Base-by-base conservation (phyloP, 73 alveolate species). In the Paramecium primaurelia region DNA sequence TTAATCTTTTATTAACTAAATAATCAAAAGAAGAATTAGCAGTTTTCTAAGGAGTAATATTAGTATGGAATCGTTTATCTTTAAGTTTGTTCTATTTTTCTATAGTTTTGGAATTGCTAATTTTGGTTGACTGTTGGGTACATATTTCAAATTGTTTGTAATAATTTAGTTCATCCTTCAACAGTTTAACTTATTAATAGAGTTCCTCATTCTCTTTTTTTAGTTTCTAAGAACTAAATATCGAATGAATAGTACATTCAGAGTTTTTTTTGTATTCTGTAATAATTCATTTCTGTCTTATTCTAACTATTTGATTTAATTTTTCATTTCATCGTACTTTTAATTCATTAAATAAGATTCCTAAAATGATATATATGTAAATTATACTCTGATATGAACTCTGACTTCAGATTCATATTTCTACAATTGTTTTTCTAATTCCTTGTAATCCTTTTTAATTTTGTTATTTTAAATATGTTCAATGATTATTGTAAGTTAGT, bases 161-260 rank as follows among this genome's bases (percentile, higher is more conserved):
- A 16, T 14, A 28, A 68, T 68, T 34, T 22, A 68, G 28, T 34
- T 68, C 51, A 6, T 68, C 40, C 9, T 32, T 68, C 12, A 68
- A 68, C 30, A 32, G n/a, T n/a, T 73, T 73, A 12, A 37, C 59
- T 40, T 73, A 37, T 73, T 73, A 18, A 73, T 73, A 73, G 26
- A 73, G 87, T 73, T 73, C 87, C 64, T 73, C 87, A 73, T 73
- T 73, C 26, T 73, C 87, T 38, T 44, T 73, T 73, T 73, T 73
- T 73, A 73, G 22, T 73, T 73, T 73, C 87, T 73, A 73, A 36
- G 9, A 16, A 54, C 69, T 54, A 54, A n/a, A 54, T 54, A 54
- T 54, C 69, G 58, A 8, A 34, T 73, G 18, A 36, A 30, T 36
- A 34, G 40, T 73, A 73, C 87, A 73, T 32, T 73, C 22, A 73